Evolutionary conservation across 371 early-diverging fungal species (phyloP).

Genomic region (Choanephora cucurbitarum): DNA sequence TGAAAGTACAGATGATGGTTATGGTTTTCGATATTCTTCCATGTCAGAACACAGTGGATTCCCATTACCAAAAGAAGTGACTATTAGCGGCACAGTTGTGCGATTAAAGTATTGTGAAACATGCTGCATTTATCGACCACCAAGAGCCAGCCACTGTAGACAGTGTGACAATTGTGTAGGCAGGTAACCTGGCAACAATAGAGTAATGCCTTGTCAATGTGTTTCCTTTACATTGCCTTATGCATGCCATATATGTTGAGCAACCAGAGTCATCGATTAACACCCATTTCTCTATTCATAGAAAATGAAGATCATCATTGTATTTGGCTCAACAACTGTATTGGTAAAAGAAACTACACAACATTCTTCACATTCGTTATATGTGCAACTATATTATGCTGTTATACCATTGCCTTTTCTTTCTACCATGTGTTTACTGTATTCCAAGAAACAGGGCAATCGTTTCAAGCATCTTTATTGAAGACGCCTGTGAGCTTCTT

Average conservation of each 20-base stretch:
- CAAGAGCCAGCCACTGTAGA: conserved; percentile 87
- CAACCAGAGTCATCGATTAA: too few species aligned
- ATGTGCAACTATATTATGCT: conserved; percentile 53
- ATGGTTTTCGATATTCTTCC: conserved; percentile 20
- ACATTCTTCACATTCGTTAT: conserved; percentile 78
- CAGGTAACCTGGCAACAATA: conserved; percentile 23
- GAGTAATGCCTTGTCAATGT: too few species aligned
- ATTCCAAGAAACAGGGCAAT: conserved; percentile 57
- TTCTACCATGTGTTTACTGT: conserved; percentile 55
- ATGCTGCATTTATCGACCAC: conserved; percentile 90
- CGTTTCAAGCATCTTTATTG: conserved; percentile 35
- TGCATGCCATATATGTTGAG: too few species aligned
- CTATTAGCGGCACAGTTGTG: conserved; percentile 61
- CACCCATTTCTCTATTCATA: conserved; percentile 18
- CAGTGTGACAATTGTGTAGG: conserved; percentile 92
- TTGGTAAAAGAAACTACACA: conserved; percentile 90
- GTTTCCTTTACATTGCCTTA: too few species aligned
- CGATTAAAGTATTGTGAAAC: conserved; percentile 89
- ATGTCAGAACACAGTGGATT: conserved; percentile 22
- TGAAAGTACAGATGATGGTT: background rate
- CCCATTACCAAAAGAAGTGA: conserved; percentile 58
- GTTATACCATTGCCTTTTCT: conserved; percentile 8
- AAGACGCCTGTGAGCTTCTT: conserved; percentile 57
- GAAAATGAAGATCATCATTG: conserved; percentile 92
- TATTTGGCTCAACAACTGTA: conserved; percentile 92